These are phyloP conservation scores for Trichoderma breve DNA, from an alignment of 2,329 filamentous ascomycete genomes.

Conservation along the genomic window DNA sequence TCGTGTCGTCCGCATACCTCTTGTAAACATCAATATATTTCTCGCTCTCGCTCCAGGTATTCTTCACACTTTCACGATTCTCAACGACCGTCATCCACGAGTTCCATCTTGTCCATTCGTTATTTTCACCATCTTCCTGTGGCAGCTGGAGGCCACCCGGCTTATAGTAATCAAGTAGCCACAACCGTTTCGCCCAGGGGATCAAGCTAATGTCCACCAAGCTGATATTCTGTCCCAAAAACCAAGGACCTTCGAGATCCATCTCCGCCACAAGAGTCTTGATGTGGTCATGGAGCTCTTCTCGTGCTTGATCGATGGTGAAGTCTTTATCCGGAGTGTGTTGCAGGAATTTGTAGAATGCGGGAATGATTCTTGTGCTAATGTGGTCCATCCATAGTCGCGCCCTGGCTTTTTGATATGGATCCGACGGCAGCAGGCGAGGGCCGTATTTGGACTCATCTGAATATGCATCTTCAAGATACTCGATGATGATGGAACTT, in stretches of 20 bases:
- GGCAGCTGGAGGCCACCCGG: constrained; percentile 50
- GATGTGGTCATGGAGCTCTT: constrained; percentile 58
- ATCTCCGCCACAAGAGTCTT: constrained; percentile 62
- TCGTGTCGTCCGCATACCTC: constrained; percentile 64
- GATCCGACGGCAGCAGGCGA: constrained; percentile 56
- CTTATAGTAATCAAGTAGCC: constrained; percentile 75
- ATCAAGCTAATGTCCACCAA: constrained; percentile 70
- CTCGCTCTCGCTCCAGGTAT: constrained; percentile 66
- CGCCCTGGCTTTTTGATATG: constrained; percentile 63
- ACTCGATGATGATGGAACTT: constrained; percentile 70
- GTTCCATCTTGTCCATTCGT: constrained; percentile 63
- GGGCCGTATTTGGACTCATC: constrained; percentile 42
- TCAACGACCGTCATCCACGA: constrained; percentile 61
- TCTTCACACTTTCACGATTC: constrained; percentile 58
- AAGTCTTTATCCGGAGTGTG: constrained; percentile 51
- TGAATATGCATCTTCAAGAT: constrained; percentile 68
- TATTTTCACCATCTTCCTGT: constrained; percentile 50
- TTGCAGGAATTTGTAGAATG: constrained; percentile 63
- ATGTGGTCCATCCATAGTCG: constrained; percentile 75
- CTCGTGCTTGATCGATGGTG: constrained; percentile 52
- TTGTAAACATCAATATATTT: constrained; percentile 68
- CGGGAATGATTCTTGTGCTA: constrained; percentile 63
- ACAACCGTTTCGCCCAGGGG: constrained; percentile 70
- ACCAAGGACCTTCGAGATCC: constrained; percentile 58
- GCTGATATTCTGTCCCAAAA: constrained; percentile 61